phyloP scores from a whole-genome alignment of 164 flowering plant species.

The Vitis rupestris region DNA sequence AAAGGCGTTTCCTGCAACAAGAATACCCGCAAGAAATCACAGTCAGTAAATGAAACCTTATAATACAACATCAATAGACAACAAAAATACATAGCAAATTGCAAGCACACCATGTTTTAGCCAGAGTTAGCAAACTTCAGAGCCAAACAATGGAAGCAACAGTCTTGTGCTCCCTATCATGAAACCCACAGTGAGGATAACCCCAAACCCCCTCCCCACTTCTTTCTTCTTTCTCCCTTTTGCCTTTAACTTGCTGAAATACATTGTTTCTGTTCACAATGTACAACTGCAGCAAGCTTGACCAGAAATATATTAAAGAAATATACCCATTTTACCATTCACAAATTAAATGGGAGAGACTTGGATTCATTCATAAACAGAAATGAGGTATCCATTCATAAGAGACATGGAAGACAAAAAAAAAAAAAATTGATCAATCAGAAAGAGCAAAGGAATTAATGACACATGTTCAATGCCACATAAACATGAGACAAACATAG shows the following conservation, averaged over 20 bases:
- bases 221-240: background rate
- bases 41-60: background rate
- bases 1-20: slow-evolving; percentile 44
- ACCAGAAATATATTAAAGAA: background rate
- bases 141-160: background rate
- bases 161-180: background rate
- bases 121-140: background rate
- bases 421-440: no score
- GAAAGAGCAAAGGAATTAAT: no score
- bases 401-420: no score
- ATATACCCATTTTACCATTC: background rate
- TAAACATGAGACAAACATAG: no score
- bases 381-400: background rate
- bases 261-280: background rate
- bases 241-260: background rate
- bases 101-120: background rate
- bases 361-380: background rate
- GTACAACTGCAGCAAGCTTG: slow-evolving; percentile 1
- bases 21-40: background rate
- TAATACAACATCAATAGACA: background rate
- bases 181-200: background rate
- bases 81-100: background rate
- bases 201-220: background rate
- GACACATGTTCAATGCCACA: no score
- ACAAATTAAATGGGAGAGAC: background rate